Base-by-base conservation (phyloP, 2,329 filamentous ascomycete genomes). In the Fusarium haematococcum region DNA sequence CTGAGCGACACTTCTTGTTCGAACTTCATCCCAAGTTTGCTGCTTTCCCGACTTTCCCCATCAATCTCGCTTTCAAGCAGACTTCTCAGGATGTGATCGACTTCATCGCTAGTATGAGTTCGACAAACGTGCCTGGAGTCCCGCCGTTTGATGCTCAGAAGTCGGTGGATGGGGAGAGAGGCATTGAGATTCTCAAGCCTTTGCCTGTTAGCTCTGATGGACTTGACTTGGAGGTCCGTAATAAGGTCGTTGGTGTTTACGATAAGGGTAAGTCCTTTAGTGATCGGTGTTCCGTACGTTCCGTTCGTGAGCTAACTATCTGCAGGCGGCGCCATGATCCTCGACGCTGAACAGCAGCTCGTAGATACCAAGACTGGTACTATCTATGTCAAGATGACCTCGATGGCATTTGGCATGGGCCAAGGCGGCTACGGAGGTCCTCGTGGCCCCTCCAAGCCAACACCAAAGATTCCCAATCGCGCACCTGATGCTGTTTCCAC, bases 1-100 rank as follows among this genome's bases (percentile, higher is more conserved):
- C 84, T 57, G 84, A 86, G 67, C 79, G 82, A 6, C 85, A 86
- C 68, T 85, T 86, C 67, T 78, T 84, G 23, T 85, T 86, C 74
- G 85, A 87, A 62, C 79, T 84, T 2, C 81, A 87, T 39, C 84
- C 85, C 6, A 77, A 80, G 23, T 86, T 87, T 56, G 81, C 85
- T 18, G 79, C 78, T 8, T 87, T 87, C 69, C 85, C 85, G n/a
- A 87, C 85, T 0, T 87, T 86, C 66, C 82, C 85, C 32, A 83
- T 85, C 73, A 85, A 85, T 65, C 80, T 86, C 6, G 79, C 81
- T 41, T 86, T 85, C 78, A 87, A 86, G 75, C 81, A 84, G 74
- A 85, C 84, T 7, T 81, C 83, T 60, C 83, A 85, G 66, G 85
- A 86, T 71, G 84, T 86, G 48, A 84, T 82, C 65, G 81, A 86